These are phyloP conservation scores for Hirschfeldia incana DNA, from an alignment of 345 rosid genomes.

Conservation along the genomic window DNA sequence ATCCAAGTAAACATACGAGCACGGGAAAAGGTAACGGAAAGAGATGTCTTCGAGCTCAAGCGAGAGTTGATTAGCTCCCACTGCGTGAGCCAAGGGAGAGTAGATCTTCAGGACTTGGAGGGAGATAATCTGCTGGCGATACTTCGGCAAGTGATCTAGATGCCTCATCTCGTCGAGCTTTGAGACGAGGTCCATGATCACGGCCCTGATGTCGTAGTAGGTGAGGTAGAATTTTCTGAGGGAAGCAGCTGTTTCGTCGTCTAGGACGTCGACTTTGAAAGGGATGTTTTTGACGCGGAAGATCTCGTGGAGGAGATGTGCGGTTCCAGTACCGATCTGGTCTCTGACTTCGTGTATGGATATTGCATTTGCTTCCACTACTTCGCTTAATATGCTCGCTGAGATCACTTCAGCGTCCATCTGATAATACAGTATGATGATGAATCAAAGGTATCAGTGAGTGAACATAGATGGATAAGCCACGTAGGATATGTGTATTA, in stretches of 20 bases:
- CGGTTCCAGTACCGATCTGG: constrained; percentile 70
- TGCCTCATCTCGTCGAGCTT: constrained; percentile 92
- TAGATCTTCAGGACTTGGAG: constrained; percentile 81
- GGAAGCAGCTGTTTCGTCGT: constrained; percentile 76
- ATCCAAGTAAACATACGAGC: constrained; percentile 74
- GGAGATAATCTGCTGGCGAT: constrained; percentile 66
- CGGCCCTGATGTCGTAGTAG: constrained; percentile 84
- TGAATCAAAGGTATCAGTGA: not conserved
- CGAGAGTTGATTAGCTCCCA: constrained; percentile 63
- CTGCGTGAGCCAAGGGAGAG: constrained; percentile 88
- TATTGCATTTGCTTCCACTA: constrained; percentile 61
- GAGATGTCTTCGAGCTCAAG: constrained; percentile 91
- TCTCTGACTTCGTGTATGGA: constrained; percentile 65
- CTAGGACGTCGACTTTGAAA: constrained; percentile 62
- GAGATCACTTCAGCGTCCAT: constrained; percentile 99
- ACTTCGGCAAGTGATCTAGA: constrained; percentile 73
- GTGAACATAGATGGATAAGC: not conserved
- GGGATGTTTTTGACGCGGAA: constrained; percentile 70
- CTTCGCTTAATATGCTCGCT: constrained; percentile 71
- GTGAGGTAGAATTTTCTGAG: constrained; percentile 83
- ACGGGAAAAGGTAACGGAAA: constrained; percentile 74
- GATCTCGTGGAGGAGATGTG: constrained; percentile 84
- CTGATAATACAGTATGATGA: constrained; percentile 42
- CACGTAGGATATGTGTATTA: too few species aligned
- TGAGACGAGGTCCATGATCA: constrained; percentile 68